Evolutionary conservation across 1,139 yeast genomes (phyloP).

Genomic region (Suhomyces chickasaworum): DNA sequence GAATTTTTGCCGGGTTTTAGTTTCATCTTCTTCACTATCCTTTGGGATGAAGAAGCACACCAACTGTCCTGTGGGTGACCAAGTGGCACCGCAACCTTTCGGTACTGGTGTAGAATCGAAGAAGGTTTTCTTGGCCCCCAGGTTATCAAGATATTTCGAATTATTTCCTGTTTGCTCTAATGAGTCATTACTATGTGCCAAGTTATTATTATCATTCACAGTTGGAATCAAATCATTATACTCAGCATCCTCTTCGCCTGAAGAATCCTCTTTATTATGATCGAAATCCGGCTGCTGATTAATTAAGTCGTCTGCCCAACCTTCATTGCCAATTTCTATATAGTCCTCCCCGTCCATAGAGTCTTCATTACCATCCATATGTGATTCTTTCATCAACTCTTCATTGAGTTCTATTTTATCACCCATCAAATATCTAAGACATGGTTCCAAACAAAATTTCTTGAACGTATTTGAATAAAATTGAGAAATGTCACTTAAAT

Average conservation of each 20-base stretch:
- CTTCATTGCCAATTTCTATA: conserved; percentile 44
- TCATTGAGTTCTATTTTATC: conserved; percentile 64
- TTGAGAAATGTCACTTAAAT: conserved; percentile 56
- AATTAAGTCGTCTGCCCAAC: conserved; percentile 49
- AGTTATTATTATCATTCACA: conserved; percentile 24
- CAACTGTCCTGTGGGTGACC: conserved; percentile 78
- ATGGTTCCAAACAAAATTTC: conserved; percentile 76
- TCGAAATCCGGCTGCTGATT: conserved; percentile 35
- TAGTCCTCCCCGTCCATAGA: conserved; percentile 22
- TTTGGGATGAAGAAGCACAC: conserved; percentile 82
- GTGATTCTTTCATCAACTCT: conserved; percentile 26
- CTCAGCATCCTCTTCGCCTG: conserved; percentile 38
- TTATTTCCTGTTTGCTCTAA: conserved; percentile 3
- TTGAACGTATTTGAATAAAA: conserved; percentile 57
- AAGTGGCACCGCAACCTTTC: conserved; percentile 88
- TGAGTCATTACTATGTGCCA: conserved; percentile 13
- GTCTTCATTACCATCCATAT: conserved; percentile 23
- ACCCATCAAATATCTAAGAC: conserved; percentile 78
- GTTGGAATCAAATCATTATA: conserved; percentile 38
- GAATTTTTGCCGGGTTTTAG: conserved; percentile 33
- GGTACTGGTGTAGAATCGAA: conserved; percentile 89
- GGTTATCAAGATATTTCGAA: conserved; percentile 6
- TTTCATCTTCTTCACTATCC: conserved; percentile 33
- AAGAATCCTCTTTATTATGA: conserved; percentile 32
- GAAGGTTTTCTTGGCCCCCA: conserved; percentile 19